These are phyloP conservation scores for Fusarium continuum DNA, from an alignment of 2,329 filamentous ascomycete genomes.

Conservation along the genomic window DNA sequence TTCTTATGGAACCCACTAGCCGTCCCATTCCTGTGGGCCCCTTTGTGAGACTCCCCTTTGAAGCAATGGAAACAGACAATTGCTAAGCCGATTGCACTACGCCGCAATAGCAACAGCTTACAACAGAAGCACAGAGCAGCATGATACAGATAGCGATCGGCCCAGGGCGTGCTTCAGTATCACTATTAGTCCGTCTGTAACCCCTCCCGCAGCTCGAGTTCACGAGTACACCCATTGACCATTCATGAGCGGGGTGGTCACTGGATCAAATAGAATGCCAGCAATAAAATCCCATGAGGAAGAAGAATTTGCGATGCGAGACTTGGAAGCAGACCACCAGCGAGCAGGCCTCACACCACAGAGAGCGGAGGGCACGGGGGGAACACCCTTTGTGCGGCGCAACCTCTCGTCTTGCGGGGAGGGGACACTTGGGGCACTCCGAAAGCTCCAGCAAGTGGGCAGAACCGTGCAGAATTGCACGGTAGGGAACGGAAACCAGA, in stretches of 20 bases:
- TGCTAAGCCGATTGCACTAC: constrained; percentile 16
- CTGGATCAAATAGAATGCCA: constrained; percentile 29
- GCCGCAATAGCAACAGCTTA: constrained; percentile 13
- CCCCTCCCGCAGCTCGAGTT: constrained; percentile 17
- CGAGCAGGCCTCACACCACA: constrained; percentile 40
- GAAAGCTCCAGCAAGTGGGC: constrained; percentile 36
- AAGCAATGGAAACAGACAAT: constrained; percentile 10
- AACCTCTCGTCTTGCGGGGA: constrained; percentile 29
- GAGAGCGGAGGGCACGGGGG: constrained; percentile 27
- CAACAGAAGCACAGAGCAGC: constrained; percentile 19
- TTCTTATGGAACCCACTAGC: too few relatives aligned
- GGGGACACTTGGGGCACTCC: constrained; percentile 31
- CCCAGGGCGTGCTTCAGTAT: constrained; percentile 11
- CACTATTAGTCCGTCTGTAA: constrained; percentile 5
- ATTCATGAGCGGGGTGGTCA: constrained; percentile 32
- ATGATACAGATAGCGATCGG: constrained; percentile 7
- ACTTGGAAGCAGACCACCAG: constrained; percentile 38
- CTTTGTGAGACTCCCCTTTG: not conserved
- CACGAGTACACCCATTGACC: constrained; percentile 23
- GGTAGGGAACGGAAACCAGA: constrained; percentile 37
- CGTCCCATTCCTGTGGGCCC: constrained; percentile 29
- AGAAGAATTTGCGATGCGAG: constrained; percentile 30
- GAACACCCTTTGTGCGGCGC: constrained; percentile 32
- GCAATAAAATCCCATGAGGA: constrained; percentile 29
- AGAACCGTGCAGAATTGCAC: constrained; percentile 44